These are phyloP conservation scores for Phytophthora melonis DNA, from an alignment of 352 stramenopile genomes.

Conservation along the genomic window DNA sequence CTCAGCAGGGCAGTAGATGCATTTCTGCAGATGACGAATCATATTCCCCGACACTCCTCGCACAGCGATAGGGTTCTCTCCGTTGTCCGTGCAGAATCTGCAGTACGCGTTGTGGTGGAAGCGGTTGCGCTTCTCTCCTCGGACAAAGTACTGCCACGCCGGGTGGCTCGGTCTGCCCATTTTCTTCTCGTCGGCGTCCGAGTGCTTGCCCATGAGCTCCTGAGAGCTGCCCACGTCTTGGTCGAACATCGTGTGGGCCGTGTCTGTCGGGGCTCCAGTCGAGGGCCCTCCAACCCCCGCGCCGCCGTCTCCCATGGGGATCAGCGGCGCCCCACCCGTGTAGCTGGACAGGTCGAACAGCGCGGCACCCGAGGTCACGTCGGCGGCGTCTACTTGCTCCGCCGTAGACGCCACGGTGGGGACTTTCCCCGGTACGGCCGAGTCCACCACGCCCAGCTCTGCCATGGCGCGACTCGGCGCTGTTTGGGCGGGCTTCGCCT, in stretches of 20 bases:
- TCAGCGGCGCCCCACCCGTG: conserved; percentile 52
- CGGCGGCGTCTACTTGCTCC: conserved; percentile 23
- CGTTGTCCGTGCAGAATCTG: conserved; percentile 70
- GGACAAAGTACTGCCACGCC: conserved; percentile 81
- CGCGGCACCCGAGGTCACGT: conserved; percentile 29
- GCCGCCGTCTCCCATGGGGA: conserved; percentile 27
- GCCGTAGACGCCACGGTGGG: not conserved
- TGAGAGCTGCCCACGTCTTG: conserved; percentile 17
- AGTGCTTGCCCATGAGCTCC: conserved; percentile 30
- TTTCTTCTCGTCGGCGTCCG: conserved; percentile 67
- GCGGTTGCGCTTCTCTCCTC: conserved; percentile 82
- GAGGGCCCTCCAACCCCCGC: not conserved
- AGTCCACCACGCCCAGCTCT: not conserved
- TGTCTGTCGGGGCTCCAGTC: not conserved
- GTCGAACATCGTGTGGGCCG: conserved; percentile 30
- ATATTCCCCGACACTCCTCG: conserved; percentile 85
- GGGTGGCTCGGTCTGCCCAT: conserved; percentile 77
- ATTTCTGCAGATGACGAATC: conserved; percentile 87
- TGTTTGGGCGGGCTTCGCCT: not conserved
- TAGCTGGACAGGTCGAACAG: conserved; percentile 64
- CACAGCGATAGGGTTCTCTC: conserved; percentile 52
- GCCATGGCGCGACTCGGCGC: no score
- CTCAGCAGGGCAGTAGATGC: conserved; percentile 73
- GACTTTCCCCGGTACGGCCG: not conserved
- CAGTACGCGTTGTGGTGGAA: conserved; percentile 88